Evolutionary conservation across 2,329 filamentous ascomycete genomes (phyloP).

Genomic region (Macroventuria anomochaeta): DNA sequence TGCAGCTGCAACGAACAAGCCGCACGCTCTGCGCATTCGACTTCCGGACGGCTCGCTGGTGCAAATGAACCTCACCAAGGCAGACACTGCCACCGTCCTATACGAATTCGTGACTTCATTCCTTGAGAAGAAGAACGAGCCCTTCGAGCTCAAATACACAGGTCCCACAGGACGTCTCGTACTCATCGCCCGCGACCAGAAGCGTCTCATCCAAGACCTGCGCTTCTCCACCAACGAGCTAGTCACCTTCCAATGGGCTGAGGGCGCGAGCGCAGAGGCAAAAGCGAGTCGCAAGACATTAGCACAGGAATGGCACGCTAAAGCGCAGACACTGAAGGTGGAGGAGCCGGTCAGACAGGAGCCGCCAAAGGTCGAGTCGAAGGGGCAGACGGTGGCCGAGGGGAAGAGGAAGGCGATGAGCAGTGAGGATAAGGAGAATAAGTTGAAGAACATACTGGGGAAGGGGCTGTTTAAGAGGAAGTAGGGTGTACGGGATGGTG

Average conservation of each 20-base stretch:
- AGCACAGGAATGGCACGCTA: constrained; percentile 62
- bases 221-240: constrained; percentile 74
- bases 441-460: constrained; percentile 48
- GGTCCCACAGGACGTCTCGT: constrained; percentile 59
- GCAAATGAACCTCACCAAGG: constrained; percentile 71
- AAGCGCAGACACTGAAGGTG: constrained; percentile 71
- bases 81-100: constrained; percentile 72
- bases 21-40: constrained; percentile 78
- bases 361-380: constrained; percentile 2
- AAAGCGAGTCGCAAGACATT: constrained; percentile 64
- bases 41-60: constrained; percentile 87
- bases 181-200: constrained; percentile 53
- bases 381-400: constrained; percentile 32
- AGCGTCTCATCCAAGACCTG: constrained; percentile 73
- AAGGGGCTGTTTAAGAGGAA: constrained; percentile 47
- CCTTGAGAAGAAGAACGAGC: constrained; percentile 68
- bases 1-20: constrained; percentile 63
- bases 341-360: constrained; percentile 55
- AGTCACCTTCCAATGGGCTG: constrained; percentile 77
- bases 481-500: constrained; percentile 6
- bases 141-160: constrained; percentile 75
- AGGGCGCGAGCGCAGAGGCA: constrained; percentile 63
- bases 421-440: constrained; percentile 49
- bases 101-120: constrained; percentile 77
- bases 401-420: constrained; percentile 44